Percentiles rank a stretch among this genome's conserved stretches.
Conservation (phyloP, 2,329 filamentous ascomycete species). For the Colletotrichum phormii region DNA sequence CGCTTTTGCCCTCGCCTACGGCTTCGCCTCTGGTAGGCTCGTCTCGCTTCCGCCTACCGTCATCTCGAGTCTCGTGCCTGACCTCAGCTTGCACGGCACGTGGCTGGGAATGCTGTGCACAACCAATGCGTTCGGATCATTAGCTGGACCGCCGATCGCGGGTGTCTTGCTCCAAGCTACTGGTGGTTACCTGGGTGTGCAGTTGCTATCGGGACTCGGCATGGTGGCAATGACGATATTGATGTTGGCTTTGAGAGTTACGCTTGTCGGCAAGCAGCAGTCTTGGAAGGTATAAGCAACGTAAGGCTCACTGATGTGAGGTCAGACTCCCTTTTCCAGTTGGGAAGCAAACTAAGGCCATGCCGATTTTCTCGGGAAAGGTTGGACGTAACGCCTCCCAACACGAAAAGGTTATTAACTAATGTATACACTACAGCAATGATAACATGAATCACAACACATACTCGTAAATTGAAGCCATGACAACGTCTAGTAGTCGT, state of each 20-base stretch:
- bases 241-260: neutral
- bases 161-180: conserved; percentile 48
- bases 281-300: neutral
- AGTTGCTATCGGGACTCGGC: conserved; percentile 44
- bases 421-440: too few species aligned
- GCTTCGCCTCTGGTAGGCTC: conserved; percentile 58
- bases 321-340: too few species aligned
- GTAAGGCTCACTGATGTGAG: too few species aligned
- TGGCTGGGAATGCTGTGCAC: conserved; percentile 56
- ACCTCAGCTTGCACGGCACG: conserved; percentile 54
- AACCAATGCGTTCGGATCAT: conserved; percentile 49
- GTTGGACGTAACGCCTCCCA: too few species aligned
- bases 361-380: too few species aligned
- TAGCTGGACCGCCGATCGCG: conserved; percentile 53
- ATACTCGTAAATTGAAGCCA: too few species aligned
- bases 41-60: conserved; percentile 56
- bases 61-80: conserved; percentile 53
- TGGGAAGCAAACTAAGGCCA: too few species aligned
- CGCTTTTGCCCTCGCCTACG: conserved; percentile 56
- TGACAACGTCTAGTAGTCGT: too few species aligned
- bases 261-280: neutral
- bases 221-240: conserved; percentile 36
- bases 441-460: too few species aligned
- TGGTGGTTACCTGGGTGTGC: conserved; percentile 43
- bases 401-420: too few species aligned